Conservation (phyloP, 2,329 filamentous ascomycete species). For the Rhytidhysteron rufulum region DNA sequence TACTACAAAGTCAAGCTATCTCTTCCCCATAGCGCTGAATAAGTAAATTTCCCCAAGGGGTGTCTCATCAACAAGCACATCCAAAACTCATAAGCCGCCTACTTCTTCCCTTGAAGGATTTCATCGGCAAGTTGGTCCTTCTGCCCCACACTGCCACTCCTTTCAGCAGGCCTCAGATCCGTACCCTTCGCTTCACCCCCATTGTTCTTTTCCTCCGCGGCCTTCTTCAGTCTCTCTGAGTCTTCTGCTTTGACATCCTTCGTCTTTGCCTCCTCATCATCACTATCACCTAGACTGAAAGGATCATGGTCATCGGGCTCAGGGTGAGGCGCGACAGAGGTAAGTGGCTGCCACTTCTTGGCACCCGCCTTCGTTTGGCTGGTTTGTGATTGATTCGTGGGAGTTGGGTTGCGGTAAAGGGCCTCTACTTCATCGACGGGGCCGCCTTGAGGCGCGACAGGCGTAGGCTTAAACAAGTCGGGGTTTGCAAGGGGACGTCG, state of each 20-base stretch:
- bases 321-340: conserved; percentile 77
- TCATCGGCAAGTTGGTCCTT: conserved; percentile 46
- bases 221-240: conserved; percentile 48
- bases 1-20: too few species aligned
- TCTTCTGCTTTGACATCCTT: conserved; percentile 57
- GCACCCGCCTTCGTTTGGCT: conserved; percentile 41
- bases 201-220: conserved; percentile 38
- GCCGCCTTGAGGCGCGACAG: conserved; percentile 53
- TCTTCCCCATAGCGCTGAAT: too few species aligned
- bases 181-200: conserved; percentile 17
- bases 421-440: conserved; percentile 76
- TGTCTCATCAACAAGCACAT: too few species aligned
- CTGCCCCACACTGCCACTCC: conserved; percentile 40
- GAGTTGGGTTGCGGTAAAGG: conserved; percentile 56
- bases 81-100: too few species aligned
- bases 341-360: conserved; percentile 97
- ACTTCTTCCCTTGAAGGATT: conserved; percentile 38
- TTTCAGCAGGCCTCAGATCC: conserved; percentile 36
- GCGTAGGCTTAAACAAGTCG: conserved; percentile 71
- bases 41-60: too few species aligned
- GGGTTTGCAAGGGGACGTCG: conserved; percentile 69
- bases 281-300: conserved; percentile 92
- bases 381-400: conserved; percentile 15
- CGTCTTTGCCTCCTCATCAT: conserved; percentile 76
- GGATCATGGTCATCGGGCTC: conserved; percentile 84